phyloP scores from a whole-genome alignment of 208 protist genomes.

The Trypanosoma brucei region DNA sequence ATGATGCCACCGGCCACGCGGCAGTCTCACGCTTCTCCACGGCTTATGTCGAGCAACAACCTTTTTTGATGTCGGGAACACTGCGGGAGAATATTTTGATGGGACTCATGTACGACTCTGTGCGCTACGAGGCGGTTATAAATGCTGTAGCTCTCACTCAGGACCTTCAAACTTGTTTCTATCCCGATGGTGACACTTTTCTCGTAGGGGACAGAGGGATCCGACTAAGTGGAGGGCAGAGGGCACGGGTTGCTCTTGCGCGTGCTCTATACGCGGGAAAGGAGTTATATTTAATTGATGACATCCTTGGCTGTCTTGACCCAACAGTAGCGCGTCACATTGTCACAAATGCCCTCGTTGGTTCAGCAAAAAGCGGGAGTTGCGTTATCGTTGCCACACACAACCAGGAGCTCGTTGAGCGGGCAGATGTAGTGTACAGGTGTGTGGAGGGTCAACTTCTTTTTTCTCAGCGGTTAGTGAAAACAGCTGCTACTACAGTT shows the following conservation, averaged over 20 bases:
- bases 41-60: constrained; percentile 48
- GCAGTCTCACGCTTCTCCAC: constrained; percentile 17
- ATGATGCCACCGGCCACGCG: constrained; percentile 1
- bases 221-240: constrained; percentile 51
- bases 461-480: not conserved
- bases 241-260: constrained; percentile 37
- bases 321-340: constrained; percentile 34
- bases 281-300: constrained; percentile 67
- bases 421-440: constrained; percentile 20
- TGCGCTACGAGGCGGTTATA: constrained; percentile 30
- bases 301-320: constrained; percentile 77
- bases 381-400: constrained; percentile 29
- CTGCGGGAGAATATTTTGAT: constrained; percentile 83
- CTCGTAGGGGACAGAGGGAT: constrained; percentile 45
- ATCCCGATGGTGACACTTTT: constrained; percentile 45
- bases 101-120: constrained; percentile 21
- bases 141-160: constrained; percentile 27
- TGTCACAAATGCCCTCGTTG: constrained; percentile 14
- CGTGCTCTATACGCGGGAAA: constrained; percentile 39
- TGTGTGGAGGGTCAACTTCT: constrained; percentile 16
- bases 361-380: not conserved
- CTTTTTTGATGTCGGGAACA: constrained; percentile 65
- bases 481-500: not conserved
- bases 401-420: constrained; percentile 19
- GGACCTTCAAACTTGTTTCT: constrained; percentile 37